Conservation (phyloP, 2,329 filamentous ascomycete species). For the Exophiala phaeomuriformis region DNA sequence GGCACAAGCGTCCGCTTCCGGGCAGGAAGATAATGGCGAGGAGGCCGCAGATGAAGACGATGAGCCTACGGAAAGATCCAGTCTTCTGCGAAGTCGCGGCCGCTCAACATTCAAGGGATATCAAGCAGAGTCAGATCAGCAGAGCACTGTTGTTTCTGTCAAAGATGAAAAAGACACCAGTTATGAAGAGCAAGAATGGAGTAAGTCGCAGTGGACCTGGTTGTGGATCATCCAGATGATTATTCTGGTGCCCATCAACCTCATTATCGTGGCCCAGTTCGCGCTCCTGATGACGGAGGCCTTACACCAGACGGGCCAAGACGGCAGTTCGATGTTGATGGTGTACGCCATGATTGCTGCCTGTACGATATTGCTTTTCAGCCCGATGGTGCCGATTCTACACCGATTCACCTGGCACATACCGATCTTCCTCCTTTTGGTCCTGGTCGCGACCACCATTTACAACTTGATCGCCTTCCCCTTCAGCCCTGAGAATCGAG, state of each 20-base stretch:
- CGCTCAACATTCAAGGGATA: slow-evolving; percentile 25
- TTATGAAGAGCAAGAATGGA: slow-evolving; percentile 72
- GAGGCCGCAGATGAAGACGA: slow-evolving; percentile 33
- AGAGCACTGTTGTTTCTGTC: slow-evolving; percentile 6
- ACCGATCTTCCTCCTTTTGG: slow-evolving; percentile 64
- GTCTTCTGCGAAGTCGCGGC: slow-evolving; percentile 18
- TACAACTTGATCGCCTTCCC: slow-evolving; percentile 87
- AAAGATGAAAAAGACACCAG: slow-evolving; percentile 27
- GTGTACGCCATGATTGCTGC: slow-evolving; percentile 64
- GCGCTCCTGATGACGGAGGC: slow-evolving; percentile 65
- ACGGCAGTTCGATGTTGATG: slow-evolving; percentile 65
- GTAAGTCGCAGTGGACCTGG: slow-evolving; percentile 67
- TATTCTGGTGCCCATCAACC: slow-evolving; percentile 65
- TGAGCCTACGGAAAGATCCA: slow-evolving; percentile 24
- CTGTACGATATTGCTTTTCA: slow-evolving; percentile 63
- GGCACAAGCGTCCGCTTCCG: slow-evolving; percentile 19
- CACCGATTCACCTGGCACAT: slow-evolving; percentile 80
- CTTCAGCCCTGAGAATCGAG: slow-evolving; percentile 68
- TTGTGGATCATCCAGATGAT: slow-evolving; percentile 84
- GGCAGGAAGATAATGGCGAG: slow-evolving; percentile 29
- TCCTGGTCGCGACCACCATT: slow-evolving; percentile 67
- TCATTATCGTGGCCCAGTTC: slow-evolving; percentile 71
- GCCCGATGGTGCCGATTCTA: slow-evolving; percentile 74
- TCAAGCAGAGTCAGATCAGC: slow-evolving; percentile 22
- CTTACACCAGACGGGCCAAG: slow-evolving; percentile 71